Percentiles rank a stretch among this genome's conserved stretches.
phyloP scores from a whole-genome alignment of 2,329 filamentous ascomycete genomes.

The Xylaria arbuscula region DNA sequence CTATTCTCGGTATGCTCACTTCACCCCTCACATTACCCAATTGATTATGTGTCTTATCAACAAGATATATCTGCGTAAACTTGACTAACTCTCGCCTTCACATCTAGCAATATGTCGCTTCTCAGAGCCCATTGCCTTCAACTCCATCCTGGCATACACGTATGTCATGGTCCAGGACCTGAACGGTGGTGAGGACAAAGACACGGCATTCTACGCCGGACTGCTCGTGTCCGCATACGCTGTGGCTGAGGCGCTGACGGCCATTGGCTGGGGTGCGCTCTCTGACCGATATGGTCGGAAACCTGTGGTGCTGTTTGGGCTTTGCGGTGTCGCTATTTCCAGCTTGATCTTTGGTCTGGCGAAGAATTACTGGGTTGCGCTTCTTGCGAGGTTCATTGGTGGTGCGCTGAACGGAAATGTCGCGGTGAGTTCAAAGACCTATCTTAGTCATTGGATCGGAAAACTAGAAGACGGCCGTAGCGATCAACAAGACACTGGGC shows the following conservation, averaged over 20 bases:
- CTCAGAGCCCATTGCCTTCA: slow-evolving; percentile 59
- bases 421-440: slow-evolving; percentile 43
- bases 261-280: slow-evolving; percentile 56
- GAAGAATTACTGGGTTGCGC: slow-evolving; percentile 56
- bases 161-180: slow-evolving; percentile 55
- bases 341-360: slow-evolving; percentile 57
- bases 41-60: neutral
- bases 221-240: slow-evolving; percentile 60
- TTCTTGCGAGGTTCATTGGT: slow-evolving; percentile 55
- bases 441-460: neutral
- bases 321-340: slow-evolving; percentile 53
- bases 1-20: slow-evolving; percentile 43
- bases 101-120: slow-evolving; percentile 57
- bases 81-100: slow-evolving; percentile 13
- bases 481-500: neutral
- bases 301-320: slow-evolving; percentile 52
- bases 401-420: slow-evolving; percentile 56
- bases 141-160: slow-evolving; percentile 58
- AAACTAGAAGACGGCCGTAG: too few species aligned
- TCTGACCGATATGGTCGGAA: slow-evolving; percentile 56
- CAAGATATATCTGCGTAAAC: neutral
- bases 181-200: slow-evolving; percentile 51
- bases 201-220: slow-evolving; percentile 62
- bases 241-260: slow-evolving; percentile 56
- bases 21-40: neutral